Percentiles rank a stretch among this genome's conserved stretches.
Evolutionary conservation across 2,329 filamentous ascomycete species (phyloP).

Genomic region (Sclerotinia trifoliorum): DNA sequence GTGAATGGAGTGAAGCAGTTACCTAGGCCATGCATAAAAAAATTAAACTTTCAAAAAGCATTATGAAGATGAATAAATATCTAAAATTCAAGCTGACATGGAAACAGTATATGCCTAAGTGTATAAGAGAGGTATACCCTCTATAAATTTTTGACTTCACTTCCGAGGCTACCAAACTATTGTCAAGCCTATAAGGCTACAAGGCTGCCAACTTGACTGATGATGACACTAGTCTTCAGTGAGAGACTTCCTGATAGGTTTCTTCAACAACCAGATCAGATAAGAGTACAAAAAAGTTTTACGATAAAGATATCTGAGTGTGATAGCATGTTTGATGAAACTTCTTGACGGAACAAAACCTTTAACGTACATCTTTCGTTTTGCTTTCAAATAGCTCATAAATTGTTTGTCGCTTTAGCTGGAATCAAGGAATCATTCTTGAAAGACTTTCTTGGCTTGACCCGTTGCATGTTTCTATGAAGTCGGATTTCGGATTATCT

Average conservation of each 20-base stretch:
- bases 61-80: not conserved
- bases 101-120: not conserved
- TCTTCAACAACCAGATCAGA: conserved; percentile 11
- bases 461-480: not conserved
- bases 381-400: conserved; percentile 15
- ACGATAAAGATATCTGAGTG: not conserved
- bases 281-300: not conserved
- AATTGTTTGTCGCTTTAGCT: conserved; percentile 16
- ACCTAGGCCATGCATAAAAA: too few species aligned
- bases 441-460: conserved; percentile 6
- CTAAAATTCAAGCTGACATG: not conserved
- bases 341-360: not conserved
- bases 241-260: conserved; percentile 6
- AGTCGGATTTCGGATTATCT: conserved; percentile 19
- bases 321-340: not conserved
- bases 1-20: not conserved
- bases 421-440: conserved; percentile 11
- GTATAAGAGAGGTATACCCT: not conserved
- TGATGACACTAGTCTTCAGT: conserved; percentile 19
- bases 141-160: conserved; percentile 4
- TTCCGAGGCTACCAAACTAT: conserved; percentile 6
- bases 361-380: conserved; percentile 16
- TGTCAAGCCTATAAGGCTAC: conserved; percentile 9
- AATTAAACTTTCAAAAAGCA: not conserved
- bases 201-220: conserved; percentile 13